A percentile compares a stretch with the other conserved stretches of the same genome.
These are phyloP conservation scores for Neurospora hispaniola DNA, from an alignment of 495 filamentous ascomycete genomes.

Conservation along the genomic window DNA sequence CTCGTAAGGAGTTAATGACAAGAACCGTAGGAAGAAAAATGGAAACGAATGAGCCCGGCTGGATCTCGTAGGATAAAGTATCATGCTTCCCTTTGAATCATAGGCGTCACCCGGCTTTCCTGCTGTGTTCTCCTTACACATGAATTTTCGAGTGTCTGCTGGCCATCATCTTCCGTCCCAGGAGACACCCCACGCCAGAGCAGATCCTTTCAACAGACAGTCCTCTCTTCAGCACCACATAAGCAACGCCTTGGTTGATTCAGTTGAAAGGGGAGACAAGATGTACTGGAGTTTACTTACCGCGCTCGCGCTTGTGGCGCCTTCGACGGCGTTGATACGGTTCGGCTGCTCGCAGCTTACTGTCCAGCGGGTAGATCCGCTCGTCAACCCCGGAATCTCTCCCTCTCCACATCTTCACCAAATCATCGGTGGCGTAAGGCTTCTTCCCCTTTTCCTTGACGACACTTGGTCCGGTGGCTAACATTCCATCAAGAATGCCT, in stretches of 20 bases:
- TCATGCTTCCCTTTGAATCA: neutral
- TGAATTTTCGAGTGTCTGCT: neutral
- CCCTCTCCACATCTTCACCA: conserved; percentile 36
- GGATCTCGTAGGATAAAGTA: neutral
- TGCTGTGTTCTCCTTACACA: neutral
- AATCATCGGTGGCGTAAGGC: conserved; percentile 42
- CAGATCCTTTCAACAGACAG: neutral
- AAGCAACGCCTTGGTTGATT: neutral
- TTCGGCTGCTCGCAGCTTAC: conserved; percentile 38
- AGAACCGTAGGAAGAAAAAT: neutral
- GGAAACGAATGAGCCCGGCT: neutral
- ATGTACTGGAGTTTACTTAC: conserved; percentile 31
- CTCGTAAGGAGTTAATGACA: neutral
- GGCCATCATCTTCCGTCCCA: neutral
- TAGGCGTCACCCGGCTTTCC: neutral
- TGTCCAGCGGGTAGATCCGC: conserved; percentile 31
- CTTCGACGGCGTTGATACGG: conserved; percentile 29
- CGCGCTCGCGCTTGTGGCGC: conserved; percentile 32
- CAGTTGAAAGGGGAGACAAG: neutral
- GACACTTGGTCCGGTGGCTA: neutral
- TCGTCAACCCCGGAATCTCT: conserved; percentile 28
- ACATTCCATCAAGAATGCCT: conserved; percentile 3
- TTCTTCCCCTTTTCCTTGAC: conserved; percentile 22
- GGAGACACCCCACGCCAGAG: neutral
- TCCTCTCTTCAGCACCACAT: neutral